Evolutionary conservation across 2,329 filamentous ascomycete genomes (phyloP), one percentile per base, ranked within the genome.

Genomic region (Epichloe hybrida): DNA sequence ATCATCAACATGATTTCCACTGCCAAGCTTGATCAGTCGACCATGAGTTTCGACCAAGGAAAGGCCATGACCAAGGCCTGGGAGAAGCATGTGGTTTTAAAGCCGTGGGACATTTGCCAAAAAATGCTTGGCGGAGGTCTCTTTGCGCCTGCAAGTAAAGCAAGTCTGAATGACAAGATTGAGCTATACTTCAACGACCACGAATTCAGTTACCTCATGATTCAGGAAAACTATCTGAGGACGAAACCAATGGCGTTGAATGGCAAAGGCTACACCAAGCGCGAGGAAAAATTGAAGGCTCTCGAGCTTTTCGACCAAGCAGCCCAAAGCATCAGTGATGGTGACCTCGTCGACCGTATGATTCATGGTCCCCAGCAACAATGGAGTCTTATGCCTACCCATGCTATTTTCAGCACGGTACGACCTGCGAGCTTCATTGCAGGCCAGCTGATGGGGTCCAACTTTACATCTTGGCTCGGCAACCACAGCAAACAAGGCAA

Each of bases 171-270:
- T 64, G 91, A 98, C 66, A 98, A 98, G 74, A 93, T 94, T 55
- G 91, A 98, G 68, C 80, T 98, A 1, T 98, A 98, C 67, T 98
- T 98, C 74, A 97, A 98, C 66, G 93, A 98, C 61, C 93, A 98
- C 62, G 93, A 98, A 61, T 95, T 97, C 69, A 96, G 89, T 61
- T 93, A 84, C 62, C 74, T 98, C 49, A 97, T 98, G 93, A 82
- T 98, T 45, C 93, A 98, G 65, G 94, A 98, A 66, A 98, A 98
- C 63, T 98, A 98, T 59, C 75, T 98, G 12, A 84, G 81, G 55
- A 89, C 88, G 2, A 87, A 83, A 54, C 93, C 93, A 3, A 75
- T 82, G 54, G 74, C 68, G 4, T 71, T 86, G 3, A 77, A 73
- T 54, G 74, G 73, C 48, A 70, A 72, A 45, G 68, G 71, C 20